Base-by-base conservation (phyloP, 495 filamentous ascomycete species). In the Astrocystis sublimbata region DNA sequence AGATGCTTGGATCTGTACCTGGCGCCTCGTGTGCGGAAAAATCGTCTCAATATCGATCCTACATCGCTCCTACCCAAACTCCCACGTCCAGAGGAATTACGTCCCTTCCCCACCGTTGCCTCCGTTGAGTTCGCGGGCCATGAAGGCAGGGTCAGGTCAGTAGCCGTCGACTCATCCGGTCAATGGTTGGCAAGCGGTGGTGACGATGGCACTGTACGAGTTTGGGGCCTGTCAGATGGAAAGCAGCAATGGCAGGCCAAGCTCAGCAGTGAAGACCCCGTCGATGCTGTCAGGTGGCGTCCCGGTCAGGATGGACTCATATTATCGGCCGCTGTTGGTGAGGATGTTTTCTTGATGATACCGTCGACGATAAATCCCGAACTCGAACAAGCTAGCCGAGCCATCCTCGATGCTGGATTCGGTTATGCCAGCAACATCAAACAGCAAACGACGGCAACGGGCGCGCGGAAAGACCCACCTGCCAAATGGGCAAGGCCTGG, bases 41-140 rank as follows among this genome's bases (percentile, higher is more conserved):
- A 91, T 78, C 92, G 93, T 73, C 82, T 98, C 68, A 96, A 97
- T 75, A 97, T 98, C 68, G 94, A 98, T 66, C 94, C 94, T 4
- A 90, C 92, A 73, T 94, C 90, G 43, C 76, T 98, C 36, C 85
- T 98, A 38, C 96, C 94, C 24, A 98, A 98, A 71, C 81, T 98
- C 9, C 96, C 94, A n/a, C 89, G 87, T 60, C 94, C 94, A 2
- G 90, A 96, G 55, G 94, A 98, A 68, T 79, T 98, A 46, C 87
- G 89, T 67, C 94, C 94, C 3, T 98, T 98, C 82, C 94, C 94
- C 8, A 96, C 92, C 0, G 85, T 88, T 4, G 92, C 88, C 1
- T 88, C 90, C 21, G 90, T 90, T 1, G 80, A 96, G 13, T 97
- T 91, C 79, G 77, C 85, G 53, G 94, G 94, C 12, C 94, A 98